A percentile compares a stretch with the other conserved stretches of the same genome.
Evolutionary conservation across 2,329 filamentous ascomycete genomes (phyloP).

Genomic region (Xylaria sp.): DNA sequence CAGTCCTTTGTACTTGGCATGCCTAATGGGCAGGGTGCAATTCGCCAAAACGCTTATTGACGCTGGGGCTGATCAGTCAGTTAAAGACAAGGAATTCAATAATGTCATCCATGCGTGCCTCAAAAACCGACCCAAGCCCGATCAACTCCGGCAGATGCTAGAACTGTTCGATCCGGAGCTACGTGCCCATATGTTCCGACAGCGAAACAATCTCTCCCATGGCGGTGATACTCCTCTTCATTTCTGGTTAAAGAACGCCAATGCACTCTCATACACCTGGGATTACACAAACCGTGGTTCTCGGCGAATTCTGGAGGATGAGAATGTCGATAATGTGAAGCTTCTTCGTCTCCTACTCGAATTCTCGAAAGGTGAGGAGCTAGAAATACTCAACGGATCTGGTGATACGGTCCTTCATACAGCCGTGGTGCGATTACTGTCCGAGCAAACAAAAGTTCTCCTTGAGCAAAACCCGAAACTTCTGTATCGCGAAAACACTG

Average conservation of each 20-base stretch:
- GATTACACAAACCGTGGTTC: background rate
- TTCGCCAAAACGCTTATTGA: constrained; percentile 67
- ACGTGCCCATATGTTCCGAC: constrained; percentile 61
- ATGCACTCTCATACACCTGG: constrained; percentile 13
- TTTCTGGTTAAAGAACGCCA: constrained; percentile 53
- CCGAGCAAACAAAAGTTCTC: constrained; percentile 50
- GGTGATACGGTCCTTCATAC: constrained; percentile 71
- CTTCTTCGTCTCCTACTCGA: constrained; percentile 57
- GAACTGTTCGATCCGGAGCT: constrained; percentile 63
- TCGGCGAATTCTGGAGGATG: constrained; percentile 24
- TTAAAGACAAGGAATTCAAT: constrained; percentile 62
- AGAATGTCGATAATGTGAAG: constrained; percentile 42
- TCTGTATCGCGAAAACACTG: constrained; percentile 74
- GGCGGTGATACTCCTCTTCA: constrained; percentile 69
- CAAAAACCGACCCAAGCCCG: constrained; percentile 39
- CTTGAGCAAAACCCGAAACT: constrained; percentile 63
- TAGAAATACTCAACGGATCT: constrained; percentile 65
- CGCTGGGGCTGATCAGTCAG: constrained; percentile 72
- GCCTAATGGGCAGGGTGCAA: constrained; percentile 57
- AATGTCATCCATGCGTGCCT: constrained; percentile 72
- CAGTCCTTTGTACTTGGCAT: constrained; percentile 74
- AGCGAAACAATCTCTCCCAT: constrained; percentile 58
- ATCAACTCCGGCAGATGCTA: constrained; percentile 55
- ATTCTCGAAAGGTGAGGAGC: constrained; percentile 60
- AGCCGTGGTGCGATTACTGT: constrained; percentile 49